Evolutionary conservation across 306 rosid genomes (phyloP).

Genomic region (Ochetophila trinervis): DNA sequence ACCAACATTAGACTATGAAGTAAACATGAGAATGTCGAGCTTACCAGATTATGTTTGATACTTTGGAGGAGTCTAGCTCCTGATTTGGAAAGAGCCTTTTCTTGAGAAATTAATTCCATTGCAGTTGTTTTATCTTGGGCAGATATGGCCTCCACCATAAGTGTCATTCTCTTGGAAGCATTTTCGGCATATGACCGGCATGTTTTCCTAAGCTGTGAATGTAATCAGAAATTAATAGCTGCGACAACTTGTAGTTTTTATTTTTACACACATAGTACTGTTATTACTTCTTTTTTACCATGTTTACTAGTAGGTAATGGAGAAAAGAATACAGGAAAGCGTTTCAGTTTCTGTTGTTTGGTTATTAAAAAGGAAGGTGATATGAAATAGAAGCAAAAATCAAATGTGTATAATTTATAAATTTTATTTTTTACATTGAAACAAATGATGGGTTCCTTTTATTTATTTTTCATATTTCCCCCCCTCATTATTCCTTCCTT

Average conservation of each 20-base stretch:
- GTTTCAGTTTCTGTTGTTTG: no score
- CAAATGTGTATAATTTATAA: no score
- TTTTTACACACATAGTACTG: no score
- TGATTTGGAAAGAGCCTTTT: constrained; percentile 43
- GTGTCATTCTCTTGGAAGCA: constrained; percentile 46
- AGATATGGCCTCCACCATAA: constrained; percentile 40
- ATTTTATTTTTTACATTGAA: no score
- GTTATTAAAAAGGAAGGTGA: no score
- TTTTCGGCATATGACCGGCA: constrained; percentile 41
- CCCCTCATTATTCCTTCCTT: no score
- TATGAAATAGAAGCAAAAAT: no score
- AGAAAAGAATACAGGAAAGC: no score
- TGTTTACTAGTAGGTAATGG: no score
- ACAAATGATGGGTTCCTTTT: no score
- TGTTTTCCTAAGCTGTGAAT: constrained; percentile 49
- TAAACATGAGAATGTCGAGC: constrained; percentile 1
- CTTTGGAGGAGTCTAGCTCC: constrained; percentile 50
- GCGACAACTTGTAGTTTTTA: neutral
- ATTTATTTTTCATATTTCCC: no score
- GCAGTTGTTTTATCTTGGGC: constrained; percentile 37
- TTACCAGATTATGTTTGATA: constrained; percentile 45
- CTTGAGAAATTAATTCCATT: constrained; percentile 31
- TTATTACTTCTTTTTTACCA: no score
- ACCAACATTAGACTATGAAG: neutral
- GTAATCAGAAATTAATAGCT: neutral